These are phyloP conservation scores for Spathaspora arborariae DNA, from an alignment of 805 yeast genomes.

Conservation along the genomic window DNA sequence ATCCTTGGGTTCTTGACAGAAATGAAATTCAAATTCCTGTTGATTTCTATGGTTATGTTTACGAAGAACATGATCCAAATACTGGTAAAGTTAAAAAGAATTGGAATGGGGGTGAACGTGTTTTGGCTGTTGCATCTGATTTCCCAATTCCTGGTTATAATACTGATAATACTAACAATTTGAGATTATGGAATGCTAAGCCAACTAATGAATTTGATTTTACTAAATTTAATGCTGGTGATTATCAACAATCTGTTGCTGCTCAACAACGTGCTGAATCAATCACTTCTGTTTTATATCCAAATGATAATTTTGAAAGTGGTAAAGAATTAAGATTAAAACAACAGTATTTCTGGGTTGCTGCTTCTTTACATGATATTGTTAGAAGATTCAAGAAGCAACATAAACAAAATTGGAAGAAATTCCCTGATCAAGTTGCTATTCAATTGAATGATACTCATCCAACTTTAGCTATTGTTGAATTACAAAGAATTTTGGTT, in stretches of 20 bases:
- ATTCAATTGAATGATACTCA: constrained; percentile 94
- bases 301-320: constrained; percentile 86
- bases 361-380: constrained; percentile 89
- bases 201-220: constrained; percentile 93
- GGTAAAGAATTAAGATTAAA: constrained; percentile 91
- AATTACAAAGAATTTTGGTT: constrained; percentile 78
- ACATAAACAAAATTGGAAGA: constrained; percentile 66
- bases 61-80: constrained; percentile 48
- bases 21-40: constrained; percentile 84
- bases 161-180: constrained; percentile 78
- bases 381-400: constrained; percentile 84
- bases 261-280: constrained; percentile 89
- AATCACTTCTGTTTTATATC: constrained; percentile 88
- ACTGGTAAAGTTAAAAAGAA: constrained; percentile 56
- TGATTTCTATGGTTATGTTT: constrained; percentile 82
- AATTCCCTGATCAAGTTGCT: constrained; percentile 81
- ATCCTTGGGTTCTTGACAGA: constrained; percentile 93
- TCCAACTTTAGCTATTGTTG: constrained; percentile 89
- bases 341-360: constrained; percentile 96
- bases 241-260: constrained; percentile 76
- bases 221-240: constrained; percentile 86
- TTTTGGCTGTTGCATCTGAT: constrained; percentile 85
- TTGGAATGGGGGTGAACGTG: constrained; percentile 90
- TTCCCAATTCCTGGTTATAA: constrained; percentile 90
- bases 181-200: constrained; percentile 85